Conservation (phyloP, 495 filamentous ascomycete species). For the Pyronema domesticum region DNA sequence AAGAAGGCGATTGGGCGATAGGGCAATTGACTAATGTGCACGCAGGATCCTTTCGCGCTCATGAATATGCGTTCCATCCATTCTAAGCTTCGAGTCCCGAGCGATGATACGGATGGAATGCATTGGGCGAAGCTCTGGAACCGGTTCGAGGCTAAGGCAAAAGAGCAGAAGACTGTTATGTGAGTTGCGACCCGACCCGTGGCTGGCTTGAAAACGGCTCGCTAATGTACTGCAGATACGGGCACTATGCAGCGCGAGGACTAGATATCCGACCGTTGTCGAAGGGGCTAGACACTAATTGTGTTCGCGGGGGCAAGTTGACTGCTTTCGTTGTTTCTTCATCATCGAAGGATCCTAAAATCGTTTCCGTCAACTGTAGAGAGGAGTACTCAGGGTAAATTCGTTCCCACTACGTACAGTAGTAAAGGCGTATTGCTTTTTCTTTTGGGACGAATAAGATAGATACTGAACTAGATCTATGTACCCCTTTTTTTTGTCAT, state of each 20-base stretch:
- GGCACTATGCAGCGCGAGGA: constrained; percentile 61
- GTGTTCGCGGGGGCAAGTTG: constrained; percentile 52
- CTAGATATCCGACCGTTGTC: constrained; percentile 51
- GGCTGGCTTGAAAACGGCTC: background rate
- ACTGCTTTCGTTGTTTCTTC: constrained; percentile 47
- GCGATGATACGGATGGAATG: constrained; percentile 3
- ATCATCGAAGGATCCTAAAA: constrained; percentile 1
- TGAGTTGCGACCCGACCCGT: background rate
- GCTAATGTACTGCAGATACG: constrained; percentile 38
- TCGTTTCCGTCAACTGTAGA: background rate
- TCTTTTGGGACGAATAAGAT: too few relatives aligned
- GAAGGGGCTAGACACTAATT: constrained; percentile 72
- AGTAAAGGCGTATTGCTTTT: too few relatives aligned
- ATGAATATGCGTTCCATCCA: constrained; percentile 82
- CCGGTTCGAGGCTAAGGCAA: constrained; percentile 22
- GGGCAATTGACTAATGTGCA: too few relatives aligned
- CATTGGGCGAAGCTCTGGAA: constrained; percentile 37
- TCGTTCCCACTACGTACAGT: too few relatives aligned
- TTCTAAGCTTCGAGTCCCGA: constrained; percentile 9
- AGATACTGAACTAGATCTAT: too few relatives aligned
- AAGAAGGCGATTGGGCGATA: too few relatives aligned
- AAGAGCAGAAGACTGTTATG: constrained; percentile 13
- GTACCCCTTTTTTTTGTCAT: too few relatives aligned
- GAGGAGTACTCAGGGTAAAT: background rate
- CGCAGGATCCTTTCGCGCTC: constrained; percentile 56